These are phyloP conservation scores for Cyclocybe aegerita DNA, from an alignment of 768 basidiomycete species.

Conservation along the genomic window DNA sequence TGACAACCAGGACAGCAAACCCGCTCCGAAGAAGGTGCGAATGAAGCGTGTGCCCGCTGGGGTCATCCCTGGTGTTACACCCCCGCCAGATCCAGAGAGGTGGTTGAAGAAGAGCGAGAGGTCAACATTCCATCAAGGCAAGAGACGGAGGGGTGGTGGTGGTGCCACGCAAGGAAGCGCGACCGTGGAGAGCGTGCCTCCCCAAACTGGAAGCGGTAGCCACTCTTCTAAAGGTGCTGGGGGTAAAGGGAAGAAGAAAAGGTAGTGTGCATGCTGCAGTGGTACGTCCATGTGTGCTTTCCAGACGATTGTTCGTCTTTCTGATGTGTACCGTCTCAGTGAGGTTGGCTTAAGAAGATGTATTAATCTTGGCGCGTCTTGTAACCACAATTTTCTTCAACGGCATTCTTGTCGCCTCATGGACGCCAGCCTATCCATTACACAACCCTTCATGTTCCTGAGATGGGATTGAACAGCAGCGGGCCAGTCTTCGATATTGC, in stretches of 20 bases:
- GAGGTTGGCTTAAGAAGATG: no score
- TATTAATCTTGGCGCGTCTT: no score
- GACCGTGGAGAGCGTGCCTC: conserved; percentile 34
- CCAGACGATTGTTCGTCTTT: neutral
- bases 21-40: conserved; percentile 48
- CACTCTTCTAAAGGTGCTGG: conserved; percentile 37
- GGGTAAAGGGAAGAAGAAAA: conserved; percentile 70
- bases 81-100: conserved; percentile 81
- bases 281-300: neutral
- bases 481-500: no score
- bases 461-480: no score
- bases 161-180: conserved; percentile 70
- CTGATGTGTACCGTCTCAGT: no score
- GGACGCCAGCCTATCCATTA: conserved; percentile 10
- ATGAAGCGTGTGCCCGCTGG: conserved; percentile 71
- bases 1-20: conserved; percentile 32
- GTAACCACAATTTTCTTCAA: neutral
- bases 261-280: conserved; percentile 33
- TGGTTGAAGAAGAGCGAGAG: conserved; percentile 89
- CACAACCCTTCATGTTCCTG: conserved; percentile 3
- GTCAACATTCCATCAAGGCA: conserved; percentile 53
- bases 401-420: conserved; percentile 10
- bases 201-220: conserved; percentile 22
- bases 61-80: conserved; percentile 77
- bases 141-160: conserved; percentile 49